Evolutionary conservation across 257 asterid genomes (phyloP), one percentile per base, ranked within the genome.

Genomic region (Penstemon barbatus): DNA sequence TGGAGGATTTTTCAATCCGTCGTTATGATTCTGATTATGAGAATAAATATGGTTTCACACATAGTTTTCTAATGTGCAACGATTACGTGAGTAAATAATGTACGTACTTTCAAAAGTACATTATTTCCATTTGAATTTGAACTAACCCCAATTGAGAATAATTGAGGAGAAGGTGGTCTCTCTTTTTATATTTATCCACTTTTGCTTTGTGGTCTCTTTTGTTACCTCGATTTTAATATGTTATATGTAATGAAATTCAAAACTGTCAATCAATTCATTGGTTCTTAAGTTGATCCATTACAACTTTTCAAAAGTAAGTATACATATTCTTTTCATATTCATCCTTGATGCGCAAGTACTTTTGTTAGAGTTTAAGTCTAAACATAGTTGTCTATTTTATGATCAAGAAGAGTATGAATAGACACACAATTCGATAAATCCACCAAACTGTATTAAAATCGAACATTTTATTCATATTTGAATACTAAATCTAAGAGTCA

Each of bases 151-250:
- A 56, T 50, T 63, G 7, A 41, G 63, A 55, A 56, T 18, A 42
- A 66, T 56, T 33, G 64, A 51, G 76, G 18, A 73, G 66, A 73
- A 60, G 54, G 79, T 69, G 75, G 68, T 40, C 42, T 68, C 79
- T 76, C 69, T 76, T 66, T 56, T 49, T 48, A 11, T 40, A 61
- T 56, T 75, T 73, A 73, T 61, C 41, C 51, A 9, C 69, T 75
- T 83, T 84, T 65, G 71, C 79, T 79, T 80, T 70, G 72, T 51
- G 55, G 18, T 43, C 44, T 52, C 7, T 61, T 84, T 72, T 70
- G 36, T 66, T 50, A 54, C 62, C 59, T 74, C 74, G 39, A 67
- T 70, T 78, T 74, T 66, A 44, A 61, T 67, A 49, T n/a, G 4
- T 9, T 3, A 5, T 56, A 60, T 66, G 33, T 74, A 25, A 37